phyloP scores from a whole-genome alignment of 345 rosid genomes.

The Pugionium dolabratum region DNA sequence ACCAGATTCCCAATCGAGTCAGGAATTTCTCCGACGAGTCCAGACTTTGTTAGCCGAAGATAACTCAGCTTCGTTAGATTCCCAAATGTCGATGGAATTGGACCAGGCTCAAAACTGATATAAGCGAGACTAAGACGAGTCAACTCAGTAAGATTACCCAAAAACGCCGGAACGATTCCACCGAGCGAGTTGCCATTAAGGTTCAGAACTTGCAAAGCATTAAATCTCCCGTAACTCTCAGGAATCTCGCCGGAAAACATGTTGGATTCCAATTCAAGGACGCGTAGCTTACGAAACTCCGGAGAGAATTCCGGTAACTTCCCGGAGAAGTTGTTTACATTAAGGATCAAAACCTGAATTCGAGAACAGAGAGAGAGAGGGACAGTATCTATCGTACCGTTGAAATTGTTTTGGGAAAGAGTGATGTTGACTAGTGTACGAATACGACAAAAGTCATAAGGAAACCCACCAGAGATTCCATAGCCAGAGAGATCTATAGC shows the following conservation, averaged over 20 bases:
- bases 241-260: conserved; percentile 59
- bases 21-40: conserved; percentile 61
- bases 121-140: conserved; percentile 47
- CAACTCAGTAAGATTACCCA: conserved; percentile 54
- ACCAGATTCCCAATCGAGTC: conserved; percentile 50
- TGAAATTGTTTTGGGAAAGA: conserved; percentile 45
- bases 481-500: conserved; percentile 52
- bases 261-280: conserved; percentile 53
- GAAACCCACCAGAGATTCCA: conserved; percentile 55
- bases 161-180: conserved; percentile 54
- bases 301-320: conserved; percentile 54
- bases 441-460: conserved; percentile 60
- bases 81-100: conserved; percentile 54
- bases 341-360: conserved; percentile 44
- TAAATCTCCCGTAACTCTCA: conserved; percentile 48
- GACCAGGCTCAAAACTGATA: conserved; percentile 45
- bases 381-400: conserved; percentile 46
- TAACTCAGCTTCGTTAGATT: conserved; percentile 52
- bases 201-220: conserved; percentile 41
- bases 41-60: conserved; percentile 36
- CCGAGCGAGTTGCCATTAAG: conserved; percentile 43
- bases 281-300: conserved; percentile 38
- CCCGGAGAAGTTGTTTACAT: conserved; percentile 49
- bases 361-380: conserved; percentile 56
- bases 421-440: conserved; percentile 52